Conservation (phyloP, 768 basidiomycete species). For the Xerocomellus intermedius region DNA sequence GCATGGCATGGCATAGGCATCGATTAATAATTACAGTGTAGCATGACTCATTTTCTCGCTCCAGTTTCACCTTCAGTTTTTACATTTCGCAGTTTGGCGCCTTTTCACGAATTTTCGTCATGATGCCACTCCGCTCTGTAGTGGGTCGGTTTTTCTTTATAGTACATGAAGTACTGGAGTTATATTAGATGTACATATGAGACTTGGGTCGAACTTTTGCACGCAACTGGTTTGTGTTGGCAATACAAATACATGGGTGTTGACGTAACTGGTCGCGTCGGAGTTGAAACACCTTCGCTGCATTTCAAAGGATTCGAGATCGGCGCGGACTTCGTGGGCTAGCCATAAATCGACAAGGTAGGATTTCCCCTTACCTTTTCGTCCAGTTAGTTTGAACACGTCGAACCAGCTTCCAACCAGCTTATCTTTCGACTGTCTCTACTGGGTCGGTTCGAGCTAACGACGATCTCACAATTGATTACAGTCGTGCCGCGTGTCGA, state of each 20-base stretch:
- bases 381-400: too few species aligned
- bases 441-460: not conserved
- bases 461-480: not conserved
- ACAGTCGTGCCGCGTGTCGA: not conserved
- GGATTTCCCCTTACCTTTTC: not conserved
- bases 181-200: not conserved
- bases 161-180: not conserved
- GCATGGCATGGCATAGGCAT: slow-evolving; percentile 16
- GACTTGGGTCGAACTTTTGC: not conserved
- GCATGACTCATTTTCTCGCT: not conserved
- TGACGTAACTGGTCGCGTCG: slow-evolving; percentile 6
- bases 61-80: not conserved
- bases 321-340: slow-evolving; percentile 1
- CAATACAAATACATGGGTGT: not conserved
- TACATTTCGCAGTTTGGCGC: not conserved
- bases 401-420: not conserved
- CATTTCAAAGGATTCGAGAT: not conserved
- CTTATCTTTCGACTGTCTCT: not conserved
- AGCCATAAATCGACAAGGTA: not conserved
- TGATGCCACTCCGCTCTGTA: not conserved
- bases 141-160: not conserved
- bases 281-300: slow-evolving; percentile 12
- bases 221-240: slow-evolving; percentile 1
- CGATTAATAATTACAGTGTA: not conserved
- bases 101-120: not conserved